A percentile compares a stretch with the other conserved stretches of the same genome.
Evolutionary conservation across 2,329 filamentous ascomycete genomes (phyloP).

Genomic region (Epichloe aotearoae): DNA sequence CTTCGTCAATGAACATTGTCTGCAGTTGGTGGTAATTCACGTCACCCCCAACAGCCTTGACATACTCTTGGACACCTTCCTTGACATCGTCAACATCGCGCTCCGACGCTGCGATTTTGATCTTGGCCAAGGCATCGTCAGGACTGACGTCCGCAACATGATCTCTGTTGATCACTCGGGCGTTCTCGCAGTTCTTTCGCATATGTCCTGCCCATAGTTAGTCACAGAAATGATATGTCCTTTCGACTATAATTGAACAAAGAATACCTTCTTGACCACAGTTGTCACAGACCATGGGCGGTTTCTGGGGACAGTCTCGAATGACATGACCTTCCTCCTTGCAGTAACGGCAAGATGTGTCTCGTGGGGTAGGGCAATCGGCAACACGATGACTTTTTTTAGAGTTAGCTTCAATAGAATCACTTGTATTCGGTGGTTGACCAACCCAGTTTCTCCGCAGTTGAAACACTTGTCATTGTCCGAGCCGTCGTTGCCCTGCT

Average conservation of each 20-base stretch:
- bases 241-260: not conserved
- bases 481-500: not conserved
- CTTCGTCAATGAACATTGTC: conserved; percentile 39
- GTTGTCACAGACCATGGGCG: conserved; percentile 43
- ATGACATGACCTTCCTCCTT: conserved; percentile 38
- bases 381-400: conserved; percentile 17
- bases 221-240: not conserved
- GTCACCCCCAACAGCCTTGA: conserved; percentile 42
- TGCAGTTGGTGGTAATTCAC: conserved; percentile 50
- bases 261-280: conserved; percentile 44
- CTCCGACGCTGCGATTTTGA: conserved; percentile 37
- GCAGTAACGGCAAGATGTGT: conserved; percentile 30
- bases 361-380: conserved; percentile 22
- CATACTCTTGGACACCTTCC: conserved; percentile 43
- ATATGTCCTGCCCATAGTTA: conserved; percentile 35
- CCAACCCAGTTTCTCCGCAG: conserved; percentile 24
- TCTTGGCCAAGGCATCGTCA: conserved; percentile 45
- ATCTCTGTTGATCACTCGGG: conserved; percentile 44
- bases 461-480: conserved; percentile 21
- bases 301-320: conserved; percentile 49
- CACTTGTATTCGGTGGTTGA: not conserved
- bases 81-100: conserved; percentile 52
- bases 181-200: conserved; percentile 41
- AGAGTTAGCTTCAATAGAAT: conserved; percentile 3
- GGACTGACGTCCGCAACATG: conserved; percentile 33